A percentile compares a stretch with the other conserved stretches of the same genome.
These are phyloP conservation scores for Sarcodon sp. DNA, from an alignment of 768 basidiomycete species.

Conservation along the genomic window DNA sequence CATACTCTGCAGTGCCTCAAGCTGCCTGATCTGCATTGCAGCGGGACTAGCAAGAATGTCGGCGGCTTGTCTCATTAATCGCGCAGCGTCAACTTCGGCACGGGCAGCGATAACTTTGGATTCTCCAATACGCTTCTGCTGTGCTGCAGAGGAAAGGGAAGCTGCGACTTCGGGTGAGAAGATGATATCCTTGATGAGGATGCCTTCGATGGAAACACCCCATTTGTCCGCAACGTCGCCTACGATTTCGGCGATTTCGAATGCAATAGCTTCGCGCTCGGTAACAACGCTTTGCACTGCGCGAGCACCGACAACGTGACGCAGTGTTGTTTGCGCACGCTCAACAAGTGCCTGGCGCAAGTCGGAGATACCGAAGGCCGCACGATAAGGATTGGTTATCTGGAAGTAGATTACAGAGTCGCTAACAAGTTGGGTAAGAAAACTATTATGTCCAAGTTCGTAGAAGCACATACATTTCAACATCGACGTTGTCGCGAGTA, in stretches of 20 bases:
- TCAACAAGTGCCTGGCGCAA: conserved; percentile 77
- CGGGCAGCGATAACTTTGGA: conserved; percentile 92
- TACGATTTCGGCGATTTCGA: conserved; percentile 94
- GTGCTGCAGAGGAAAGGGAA: conserved; percentile 87
- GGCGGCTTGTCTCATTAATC: conserved; percentile 94
- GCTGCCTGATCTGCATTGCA: conserved; percentile 96
- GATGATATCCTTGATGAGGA: conserved; percentile 91
- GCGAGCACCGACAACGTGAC: conserved; percentile 94
- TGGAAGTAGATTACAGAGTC: conserved; percentile 94
- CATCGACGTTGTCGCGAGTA: conserved; percentile 93
- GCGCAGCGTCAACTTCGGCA: conserved; percentile 90
- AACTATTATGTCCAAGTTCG: neutral
- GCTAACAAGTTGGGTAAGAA: conserved; percentile 23
- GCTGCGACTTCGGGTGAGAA: conserved; percentile 86
- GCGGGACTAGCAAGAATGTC: conserved; percentile 91
- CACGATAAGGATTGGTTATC: conserved; percentile 81
- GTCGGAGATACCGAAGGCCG: conserved; percentile 88
- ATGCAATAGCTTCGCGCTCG: conserved; percentile 92
- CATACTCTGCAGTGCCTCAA: conserved; percentile 95
- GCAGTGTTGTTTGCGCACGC: conserved; percentile 86
- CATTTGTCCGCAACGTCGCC: conserved; percentile 88
- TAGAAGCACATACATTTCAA: conserved; percentile 57
- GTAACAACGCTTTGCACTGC: conserved; percentile 94
- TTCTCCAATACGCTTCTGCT: conserved; percentile 95
- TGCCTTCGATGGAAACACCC: conserved; percentile 95